phyloP scores from a whole-genome alignment of 345 rosid genomes.

The Hevea brasiliensis region DNA sequence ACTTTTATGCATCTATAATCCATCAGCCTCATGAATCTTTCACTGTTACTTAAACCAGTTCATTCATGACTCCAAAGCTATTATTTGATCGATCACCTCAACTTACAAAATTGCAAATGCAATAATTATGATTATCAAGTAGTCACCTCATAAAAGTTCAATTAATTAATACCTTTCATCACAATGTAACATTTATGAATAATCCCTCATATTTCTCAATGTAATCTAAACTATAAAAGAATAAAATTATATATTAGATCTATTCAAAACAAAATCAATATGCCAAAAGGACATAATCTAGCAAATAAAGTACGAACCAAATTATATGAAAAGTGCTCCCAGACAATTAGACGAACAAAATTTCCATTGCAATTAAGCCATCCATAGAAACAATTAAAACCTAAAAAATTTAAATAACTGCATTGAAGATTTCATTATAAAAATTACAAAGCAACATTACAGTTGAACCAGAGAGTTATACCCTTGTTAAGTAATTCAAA shows the following conservation, averaged over 20 bases:
- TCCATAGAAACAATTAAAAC: no score
- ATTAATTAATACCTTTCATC: neutral
- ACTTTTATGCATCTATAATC: neutral
- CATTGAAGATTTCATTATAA: neutral
- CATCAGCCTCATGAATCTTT: neutral
- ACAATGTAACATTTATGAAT: neutral
- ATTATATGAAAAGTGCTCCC: neutral
- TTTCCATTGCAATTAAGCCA: neutral
- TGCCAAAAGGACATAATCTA: neutral
- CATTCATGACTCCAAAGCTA: neutral
- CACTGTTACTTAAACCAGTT: neutral
- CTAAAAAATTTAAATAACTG: no score
- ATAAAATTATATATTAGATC: neutral
- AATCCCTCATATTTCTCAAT: neutral
- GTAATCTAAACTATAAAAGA: neutral
- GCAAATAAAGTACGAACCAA: neutral
- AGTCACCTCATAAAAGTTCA: neutral
- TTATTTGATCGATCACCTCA: neutral
- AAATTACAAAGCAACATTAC: neutral
- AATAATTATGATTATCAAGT: no score
- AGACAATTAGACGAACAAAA: no score
- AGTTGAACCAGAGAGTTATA: neutral
- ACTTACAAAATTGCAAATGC: neutral
- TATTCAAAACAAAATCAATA: neutral
- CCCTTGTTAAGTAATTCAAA: neutral